A percentile compares a stretch with the other conserved stretches of the same genome.
These are phyloP conservation scores for Nakazawaea siamensis DNA, from an alignment of 805 yeast genomes.

Conservation along the genomic window DNA sequence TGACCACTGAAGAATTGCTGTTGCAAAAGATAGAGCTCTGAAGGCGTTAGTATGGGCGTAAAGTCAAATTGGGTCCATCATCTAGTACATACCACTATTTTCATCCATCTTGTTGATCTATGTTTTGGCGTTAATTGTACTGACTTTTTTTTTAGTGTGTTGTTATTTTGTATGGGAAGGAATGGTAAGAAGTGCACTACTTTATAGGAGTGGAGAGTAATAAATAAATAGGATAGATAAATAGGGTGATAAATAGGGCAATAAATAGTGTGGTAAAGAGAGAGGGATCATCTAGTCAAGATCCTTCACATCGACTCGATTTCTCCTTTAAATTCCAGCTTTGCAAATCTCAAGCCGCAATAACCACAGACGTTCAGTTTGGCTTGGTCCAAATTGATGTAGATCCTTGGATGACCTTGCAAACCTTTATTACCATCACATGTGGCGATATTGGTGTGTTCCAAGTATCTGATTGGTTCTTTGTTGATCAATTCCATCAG, in stretches of 20 bases:
- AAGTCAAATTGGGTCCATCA: no score
- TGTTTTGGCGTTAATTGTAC: background rate
- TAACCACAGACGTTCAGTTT: conserved; percentile 70
- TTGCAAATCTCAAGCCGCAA: conserved; percentile 66
- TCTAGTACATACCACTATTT: conserved; percentile 17
- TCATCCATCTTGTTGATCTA: conserved; percentile 11
- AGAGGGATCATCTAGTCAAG: no score
- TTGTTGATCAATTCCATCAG: conserved; percentile 77
- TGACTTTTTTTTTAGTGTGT: background rate
- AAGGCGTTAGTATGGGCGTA: no score
- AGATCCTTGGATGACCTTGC: conserved; percentile 82
- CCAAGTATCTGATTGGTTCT: conserved; percentile 59
- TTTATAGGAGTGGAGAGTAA: background rate
- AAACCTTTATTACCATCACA: conserved; percentile 72
- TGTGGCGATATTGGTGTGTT: conserved; percentile 56
- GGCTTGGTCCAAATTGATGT: conserved; percentile 72
- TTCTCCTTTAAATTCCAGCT: conserved; percentile 35
- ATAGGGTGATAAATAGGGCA: background rate
- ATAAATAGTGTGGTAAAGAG: background rate
- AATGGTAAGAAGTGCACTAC: background rate
- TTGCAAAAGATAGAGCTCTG: conserved; percentile 45
- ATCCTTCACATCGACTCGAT: conserved; percentile 21
- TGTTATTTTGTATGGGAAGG: background rate
- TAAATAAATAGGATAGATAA: background rate
- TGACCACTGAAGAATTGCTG: conserved; percentile 59